Evolutionary conservation across 257 asterid species (phyloP).

Genomic region (Nicotiana knightiana): DNA sequence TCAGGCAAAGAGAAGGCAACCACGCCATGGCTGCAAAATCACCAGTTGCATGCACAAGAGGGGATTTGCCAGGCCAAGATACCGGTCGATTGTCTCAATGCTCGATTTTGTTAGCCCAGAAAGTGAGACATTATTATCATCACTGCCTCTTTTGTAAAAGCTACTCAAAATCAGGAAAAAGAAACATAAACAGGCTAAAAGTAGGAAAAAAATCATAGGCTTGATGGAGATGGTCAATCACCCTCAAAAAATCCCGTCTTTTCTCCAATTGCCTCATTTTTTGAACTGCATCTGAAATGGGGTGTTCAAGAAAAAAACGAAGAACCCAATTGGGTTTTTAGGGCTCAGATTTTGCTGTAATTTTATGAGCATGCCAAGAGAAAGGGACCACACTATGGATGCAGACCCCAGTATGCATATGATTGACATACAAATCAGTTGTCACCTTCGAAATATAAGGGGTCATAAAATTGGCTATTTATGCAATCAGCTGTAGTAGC

Average conservation of each 20-base stretch:
- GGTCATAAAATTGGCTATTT: background rate
- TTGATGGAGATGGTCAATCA: too few relatives aligned
- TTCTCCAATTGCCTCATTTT: too few relatives aligned
- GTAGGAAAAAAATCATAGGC: background rate
- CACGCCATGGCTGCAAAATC: background rate
- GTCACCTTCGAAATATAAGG: background rate
- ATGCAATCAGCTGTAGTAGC: background rate
- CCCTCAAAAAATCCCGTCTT: too few relatives aligned
- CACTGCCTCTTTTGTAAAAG: constrained; percentile 8
- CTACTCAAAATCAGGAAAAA: background rate
- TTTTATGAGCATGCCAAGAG: too few relatives aligned
- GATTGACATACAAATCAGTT: background rate
- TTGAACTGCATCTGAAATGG: too few relatives aligned
- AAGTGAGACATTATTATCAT: background rate
- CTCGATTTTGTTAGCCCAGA: constrained; percentile 6
- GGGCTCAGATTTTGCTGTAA: too few relatives aligned
- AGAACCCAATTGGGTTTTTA: too few relatives aligned
- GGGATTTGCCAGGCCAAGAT: constrained; percentile 25
- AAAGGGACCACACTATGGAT: too few relatives aligned
- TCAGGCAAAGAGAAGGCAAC: background rate
- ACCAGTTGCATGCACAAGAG: background rate
- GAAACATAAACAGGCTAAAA: too few relatives aligned
- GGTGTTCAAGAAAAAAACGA: too few relatives aligned
- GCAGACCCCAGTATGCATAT: background rate
- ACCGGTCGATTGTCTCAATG: constrained; percentile 11